A percentile compares a stretch with the other conserved stretches of the same genome.
phyloP scores from a whole-genome alignment of 1,284 basidiomycete genomes.

The Rhodotorula glutinis region DNA sequence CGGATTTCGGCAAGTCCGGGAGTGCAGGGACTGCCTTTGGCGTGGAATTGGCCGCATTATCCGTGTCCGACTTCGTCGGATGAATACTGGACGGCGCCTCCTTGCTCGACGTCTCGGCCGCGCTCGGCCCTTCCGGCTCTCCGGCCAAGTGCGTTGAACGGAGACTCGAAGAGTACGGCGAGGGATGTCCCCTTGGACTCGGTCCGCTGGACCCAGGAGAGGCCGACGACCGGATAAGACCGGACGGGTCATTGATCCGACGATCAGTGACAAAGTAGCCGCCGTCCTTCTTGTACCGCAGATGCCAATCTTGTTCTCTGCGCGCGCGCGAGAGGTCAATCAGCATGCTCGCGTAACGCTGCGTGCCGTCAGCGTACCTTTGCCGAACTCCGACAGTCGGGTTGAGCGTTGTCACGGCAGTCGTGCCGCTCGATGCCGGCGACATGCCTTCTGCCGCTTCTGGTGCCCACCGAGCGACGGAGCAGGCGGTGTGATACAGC shows the following conservation, averaged over 20 bases:
- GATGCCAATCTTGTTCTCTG: slow-evolving; percentile 39
- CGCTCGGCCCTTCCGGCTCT: no score
- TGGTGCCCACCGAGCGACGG: slow-evolving; percentile 40
- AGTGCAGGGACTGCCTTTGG: no score
- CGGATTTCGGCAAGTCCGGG: no score
- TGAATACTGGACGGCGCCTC: no score
- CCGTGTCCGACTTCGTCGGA: no score
- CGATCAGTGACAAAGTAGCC: slow-evolving; percentile 33
- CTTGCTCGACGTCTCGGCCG: no score
- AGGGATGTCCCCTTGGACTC: not conserved
- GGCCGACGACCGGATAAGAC: slow-evolving; percentile 17
- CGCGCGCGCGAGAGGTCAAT: no score
- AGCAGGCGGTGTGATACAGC: slow-evolving; percentile 76
- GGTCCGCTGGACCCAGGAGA: slow-evolving; percentile 8
- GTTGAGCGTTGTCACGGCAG: slow-evolving; percentile 37
- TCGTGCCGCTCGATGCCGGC: slow-evolving; percentile 30
- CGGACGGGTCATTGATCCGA: slow-evolving; percentile 16
- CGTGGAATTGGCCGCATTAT: no score
- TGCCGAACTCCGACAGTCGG: slow-evolving; percentile 38
- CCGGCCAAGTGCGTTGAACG: slow-evolving; percentile 26
- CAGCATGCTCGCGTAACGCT: not conserved
- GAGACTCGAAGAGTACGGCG: slow-evolving; percentile 23
- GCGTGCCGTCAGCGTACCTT: not conserved
- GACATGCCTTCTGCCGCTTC: slow-evolving; percentile 37
- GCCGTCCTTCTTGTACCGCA: slow-evolving; percentile 30